Evolutionary conservation across 108 stramenopile genomes (phyloP).

Genomic region (Conticribra weissflogii): DNA sequence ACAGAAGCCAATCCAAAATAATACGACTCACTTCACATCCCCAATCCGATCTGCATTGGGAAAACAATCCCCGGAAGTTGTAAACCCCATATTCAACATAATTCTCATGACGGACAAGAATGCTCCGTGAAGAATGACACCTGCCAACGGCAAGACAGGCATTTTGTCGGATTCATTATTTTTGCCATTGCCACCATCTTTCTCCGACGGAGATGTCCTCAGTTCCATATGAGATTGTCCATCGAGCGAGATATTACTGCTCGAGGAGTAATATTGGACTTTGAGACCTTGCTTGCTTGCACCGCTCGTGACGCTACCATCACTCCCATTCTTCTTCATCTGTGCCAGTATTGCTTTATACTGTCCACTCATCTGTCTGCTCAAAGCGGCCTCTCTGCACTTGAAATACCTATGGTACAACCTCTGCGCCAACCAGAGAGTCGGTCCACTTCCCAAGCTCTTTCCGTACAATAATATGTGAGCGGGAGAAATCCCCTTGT

Average conservation of each 20-base stretch:
- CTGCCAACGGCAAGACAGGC: conserved; percentile 28
- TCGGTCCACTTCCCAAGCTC: conserved; percentile 68
- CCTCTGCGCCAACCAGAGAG: conserved; percentile 69
- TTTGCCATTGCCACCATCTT: background rate
- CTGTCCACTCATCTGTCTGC: no score
- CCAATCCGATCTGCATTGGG: conserved; percentile 73
- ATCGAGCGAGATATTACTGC: background rate
- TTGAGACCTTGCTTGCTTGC: background rate
- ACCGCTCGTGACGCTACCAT: no score
- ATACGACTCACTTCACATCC: conserved; percentile 38
- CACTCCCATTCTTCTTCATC: no score
- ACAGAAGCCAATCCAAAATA: no score
- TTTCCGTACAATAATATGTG: conserved; percentile 80
- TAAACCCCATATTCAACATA: conserved; percentile 76
- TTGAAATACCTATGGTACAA: conserved; percentile 12
- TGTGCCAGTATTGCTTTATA: no score
- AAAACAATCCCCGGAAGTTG: conserved; percentile 80
- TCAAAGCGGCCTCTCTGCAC: no score
- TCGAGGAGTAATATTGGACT: background rate
- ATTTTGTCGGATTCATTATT: no score
- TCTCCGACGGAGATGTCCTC: background rate
- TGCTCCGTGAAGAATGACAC: conserved; percentile 63
- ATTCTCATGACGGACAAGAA: conserved; percentile 70
- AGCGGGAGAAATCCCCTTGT: conserved; percentile 46
- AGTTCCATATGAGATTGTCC: background rate